These are phyloP conservation scores for Suillus subalutaceus DNA, from an alignment of 768 basidiomycete species.

Conservation along the genomic window DNA sequence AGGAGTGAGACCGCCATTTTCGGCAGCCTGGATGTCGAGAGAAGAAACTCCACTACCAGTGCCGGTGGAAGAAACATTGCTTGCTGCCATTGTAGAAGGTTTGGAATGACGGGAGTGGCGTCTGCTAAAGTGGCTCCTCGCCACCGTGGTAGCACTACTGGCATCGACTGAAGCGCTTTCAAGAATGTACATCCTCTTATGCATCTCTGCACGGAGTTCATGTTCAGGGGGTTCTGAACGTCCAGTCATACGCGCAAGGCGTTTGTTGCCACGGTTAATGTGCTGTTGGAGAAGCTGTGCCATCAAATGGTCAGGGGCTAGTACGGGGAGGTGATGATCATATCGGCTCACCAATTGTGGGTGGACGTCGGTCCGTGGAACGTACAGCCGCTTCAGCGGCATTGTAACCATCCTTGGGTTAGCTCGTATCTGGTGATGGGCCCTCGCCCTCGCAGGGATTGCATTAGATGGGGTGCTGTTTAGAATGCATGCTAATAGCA, in stretches of 20 bases:
- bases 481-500: conserved; percentile 57
- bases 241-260: conserved; percentile 72
- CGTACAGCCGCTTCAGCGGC: conserved; percentile 42
- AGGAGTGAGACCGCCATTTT: conserved; percentile 41
- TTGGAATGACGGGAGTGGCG: conserved; percentile 16
- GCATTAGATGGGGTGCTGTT: conserved; percentile 39
- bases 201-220: conserved; percentile 47
- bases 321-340: neutral
- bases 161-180: conserved; percentile 26
- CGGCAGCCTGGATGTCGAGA: conserved; percentile 39
- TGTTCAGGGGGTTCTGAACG: conserved; percentile 51
- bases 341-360: conserved; percentile 43
- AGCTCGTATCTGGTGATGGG: conserved; percentile 16
- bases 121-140: conserved; percentile 14
- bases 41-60: conserved; percentile 36
- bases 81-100: conserved; percentile 8
- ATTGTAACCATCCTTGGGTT: conserved; percentile 41
- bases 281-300: conserved; percentile 67
- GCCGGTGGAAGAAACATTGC: conserved; percentile 18
- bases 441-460: conserved; percentile 19
- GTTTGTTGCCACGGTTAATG: conserved; percentile 64
- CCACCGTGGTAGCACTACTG: neutral
- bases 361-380: conserved; percentile 36
- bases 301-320: conserved; percentile 6
- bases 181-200: conserved; percentile 43